Evolutionary conservation across 2,329 filamentous ascomycete genomes (phyloP), one percentile per base, ranked within the genome.

Genomic region (Malbranchea zuffiana): DNA sequence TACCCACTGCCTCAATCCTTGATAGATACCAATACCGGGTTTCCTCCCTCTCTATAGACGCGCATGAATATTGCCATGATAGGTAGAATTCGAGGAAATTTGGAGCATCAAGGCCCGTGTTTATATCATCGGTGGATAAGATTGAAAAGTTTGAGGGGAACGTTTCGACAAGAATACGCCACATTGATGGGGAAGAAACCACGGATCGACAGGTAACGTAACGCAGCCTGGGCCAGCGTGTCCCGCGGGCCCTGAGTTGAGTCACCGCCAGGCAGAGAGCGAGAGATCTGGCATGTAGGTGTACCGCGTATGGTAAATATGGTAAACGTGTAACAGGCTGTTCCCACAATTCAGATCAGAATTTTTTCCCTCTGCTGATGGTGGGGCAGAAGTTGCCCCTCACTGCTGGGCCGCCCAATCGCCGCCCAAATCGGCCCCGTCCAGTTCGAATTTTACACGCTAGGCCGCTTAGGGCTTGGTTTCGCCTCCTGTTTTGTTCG

Each of bases 281-380:
- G n/a, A n/a, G n/a, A n/a, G n/a, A n/a, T n/a, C 8, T 15, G n/a
- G 18, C 17, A 15, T 29, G 34, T 36, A 25, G 34, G 34, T 36
- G 34, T 29, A 29, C 8, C n/a, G 4, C 16, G 33, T 7, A 5
- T 7, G 12, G n/a, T 26, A 13, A 26, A 26, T n/a, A 18, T 13
- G 34, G n/a, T 29, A 25, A n/a, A 25, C 12, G 18, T 3, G 13
- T 7, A 10, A 21, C 2, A 29, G 11, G 17, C 5, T 21, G 24
- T 12, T 6, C 6, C 11, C 19, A 20, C 35, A 28, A 26, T 28
- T 19, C 27, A 2, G 19, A 24, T 32, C 40, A 43, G 40, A 43
- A 32, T 40, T 43, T 43, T 40, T 52, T 58, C 48, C 56, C 47
- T n/a, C n/a, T n/a, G n/a, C n/a, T 51, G 47, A 41, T 47, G 44